These are phyloP conservation scores for Chalciporus sp. DNA, from an alignment of 1,284 basidiomycete genomes.

Conservation along the genomic window DNA sequence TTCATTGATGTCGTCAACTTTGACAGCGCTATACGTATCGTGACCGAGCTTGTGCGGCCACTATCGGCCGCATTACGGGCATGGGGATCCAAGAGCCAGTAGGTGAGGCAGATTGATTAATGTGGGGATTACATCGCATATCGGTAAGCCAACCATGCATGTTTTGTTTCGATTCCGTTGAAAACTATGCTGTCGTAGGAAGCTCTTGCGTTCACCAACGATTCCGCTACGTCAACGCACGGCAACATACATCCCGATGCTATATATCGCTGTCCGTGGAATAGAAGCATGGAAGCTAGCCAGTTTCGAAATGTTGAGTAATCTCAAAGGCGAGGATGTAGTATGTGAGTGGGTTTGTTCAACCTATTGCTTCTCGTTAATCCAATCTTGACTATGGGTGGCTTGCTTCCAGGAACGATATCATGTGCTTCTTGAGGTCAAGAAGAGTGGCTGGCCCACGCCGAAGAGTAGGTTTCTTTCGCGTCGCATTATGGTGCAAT, in stretches of 20 bases:
- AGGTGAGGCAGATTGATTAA: conserved; percentile 85
- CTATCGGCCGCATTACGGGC: conserved; percentile 66
- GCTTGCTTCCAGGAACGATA: conserved; percentile 62
- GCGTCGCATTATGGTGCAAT: background rate
- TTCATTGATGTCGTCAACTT: conserved; percentile 94
- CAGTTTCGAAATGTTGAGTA: conserved; percentile 91
- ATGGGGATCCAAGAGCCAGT: conserved; percentile 63
- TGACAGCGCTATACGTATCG: conserved; percentile 86
- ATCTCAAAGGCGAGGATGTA: conserved; percentile 72
- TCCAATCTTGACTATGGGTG: conserved; percentile 65
- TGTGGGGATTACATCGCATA: conserved; percentile 93
- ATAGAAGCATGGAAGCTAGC: conserved; percentile 98
- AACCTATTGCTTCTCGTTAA: conserved; percentile 10
- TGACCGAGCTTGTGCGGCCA: conserved; percentile 91
- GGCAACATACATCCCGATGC: conserved; percentile 81
- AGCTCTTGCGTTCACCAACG: conserved; percentile 90
- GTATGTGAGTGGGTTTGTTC: conserved; percentile 61
- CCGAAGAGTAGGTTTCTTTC: conserved; percentile 71
- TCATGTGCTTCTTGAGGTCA: conserved; percentile 87
- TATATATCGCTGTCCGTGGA: conserved; percentile 85
- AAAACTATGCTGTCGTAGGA: conserved; percentile 52
- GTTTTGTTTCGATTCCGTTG: conserved; percentile 3
- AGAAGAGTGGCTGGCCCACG: conserved; percentile 82
- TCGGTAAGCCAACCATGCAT: conserved; percentile 52
- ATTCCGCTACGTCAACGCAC: conserved; percentile 84